Conservation (phyloP, 768 basidiomycete species). For the Pulveroboletus sp. region DNA sequence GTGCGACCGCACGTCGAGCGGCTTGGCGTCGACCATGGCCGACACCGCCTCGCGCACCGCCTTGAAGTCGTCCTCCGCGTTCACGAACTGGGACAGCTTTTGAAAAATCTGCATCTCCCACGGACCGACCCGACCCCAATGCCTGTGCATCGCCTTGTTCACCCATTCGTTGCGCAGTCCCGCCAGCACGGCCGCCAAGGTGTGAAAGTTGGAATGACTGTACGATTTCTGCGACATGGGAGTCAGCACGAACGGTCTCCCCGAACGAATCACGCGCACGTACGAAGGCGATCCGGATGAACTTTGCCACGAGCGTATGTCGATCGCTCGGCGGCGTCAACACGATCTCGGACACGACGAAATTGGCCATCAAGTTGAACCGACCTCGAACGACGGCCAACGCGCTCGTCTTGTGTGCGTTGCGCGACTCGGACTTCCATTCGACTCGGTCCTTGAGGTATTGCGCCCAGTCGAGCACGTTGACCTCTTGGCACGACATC, state of each 20-base stretch:
- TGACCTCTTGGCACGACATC: constrained; percentile 55
- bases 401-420: constrained; percentile 61
- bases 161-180: constrained; percentile 73
- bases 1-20: constrained; percentile 50
- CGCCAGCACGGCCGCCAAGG: constrained; percentile 73
- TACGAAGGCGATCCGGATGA: constrained; percentile 85
- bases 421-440: constrained; percentile 59
- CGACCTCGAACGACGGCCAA: constrained; percentile 72
- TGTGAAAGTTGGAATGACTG: constrained; percentile 69
- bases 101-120: constrained; percentile 73
- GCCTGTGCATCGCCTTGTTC: constrained; percentile 57
- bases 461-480: constrained; percentile 79
- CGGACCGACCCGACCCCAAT: constrained; percentile 61
- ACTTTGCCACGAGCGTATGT: constrained; percentile 63
- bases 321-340: constrained; percentile 67
- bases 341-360: constrained; percentile 76
- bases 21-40: constrained; percentile 62
- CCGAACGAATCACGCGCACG: constrained; percentile 21
- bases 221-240: constrained; percentile 65
- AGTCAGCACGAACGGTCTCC: neutral
- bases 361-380: constrained; percentile 82
- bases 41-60: constrained; percentile 65
- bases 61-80: constrained; percentile 65
- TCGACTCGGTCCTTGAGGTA: constrained; percentile 73
- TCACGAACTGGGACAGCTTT: constrained; percentile 65